A percentile compares a stretch with the other conserved stretches of the same genome.
These are phyloP conservation scores for Coemansia sp. DNA, from an alignment of 192 early-diverging fungal species.

Conservation along the genomic window DNA sequence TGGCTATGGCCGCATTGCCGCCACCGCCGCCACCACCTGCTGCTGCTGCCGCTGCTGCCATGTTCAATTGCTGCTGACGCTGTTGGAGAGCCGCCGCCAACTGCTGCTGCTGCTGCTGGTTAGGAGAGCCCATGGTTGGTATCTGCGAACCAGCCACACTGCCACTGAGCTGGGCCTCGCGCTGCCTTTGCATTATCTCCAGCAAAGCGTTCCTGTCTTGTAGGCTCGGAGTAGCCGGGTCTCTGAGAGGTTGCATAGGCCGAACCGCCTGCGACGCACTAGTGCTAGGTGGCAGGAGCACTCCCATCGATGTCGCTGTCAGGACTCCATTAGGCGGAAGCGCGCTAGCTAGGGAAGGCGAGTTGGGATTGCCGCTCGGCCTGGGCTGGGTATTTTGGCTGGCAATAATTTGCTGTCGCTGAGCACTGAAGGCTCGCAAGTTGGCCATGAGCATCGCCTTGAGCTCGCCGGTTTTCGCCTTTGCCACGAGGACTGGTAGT, in stretches of 20 bases:
- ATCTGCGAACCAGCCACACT: conserved; percentile 4
- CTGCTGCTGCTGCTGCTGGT: conserved; percentile 2
- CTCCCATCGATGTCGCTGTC: neutral
- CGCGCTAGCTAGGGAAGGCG: conserved; percentile 11
- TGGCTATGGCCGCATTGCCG: neutral
- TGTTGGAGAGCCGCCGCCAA: neutral
- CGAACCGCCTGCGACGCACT: neutral
- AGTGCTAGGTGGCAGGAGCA: neutral
- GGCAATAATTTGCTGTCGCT: conserved; percentile 18
- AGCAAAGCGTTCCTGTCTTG: conserved; percentile 24
- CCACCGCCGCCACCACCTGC: neutral
- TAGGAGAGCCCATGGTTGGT: neutral
- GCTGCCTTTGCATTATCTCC: conserved; percentile 29
- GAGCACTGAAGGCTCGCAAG: conserved; percentile 7
- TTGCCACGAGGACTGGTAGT: conserved; percentile 13
- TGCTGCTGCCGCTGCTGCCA: neutral
- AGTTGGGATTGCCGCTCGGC: conserved; percentile 7
- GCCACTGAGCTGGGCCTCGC: conserved; percentile 6
- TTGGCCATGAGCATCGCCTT: conserved; percentile 10
- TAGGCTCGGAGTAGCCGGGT: conserved; percentile 22
- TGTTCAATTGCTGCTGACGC: neutral
- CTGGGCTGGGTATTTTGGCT: neutral
- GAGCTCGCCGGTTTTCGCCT: conserved; percentile 39
- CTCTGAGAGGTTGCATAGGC: conserved; percentile 9
- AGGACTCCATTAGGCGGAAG: conserved; percentile 2